A percentile compares a stretch with the other conserved stretches of the same genome.
phyloP scores from a whole-genome alignment of 352 stramenopile genomes.

The Pythium myriotylum region DNA sequence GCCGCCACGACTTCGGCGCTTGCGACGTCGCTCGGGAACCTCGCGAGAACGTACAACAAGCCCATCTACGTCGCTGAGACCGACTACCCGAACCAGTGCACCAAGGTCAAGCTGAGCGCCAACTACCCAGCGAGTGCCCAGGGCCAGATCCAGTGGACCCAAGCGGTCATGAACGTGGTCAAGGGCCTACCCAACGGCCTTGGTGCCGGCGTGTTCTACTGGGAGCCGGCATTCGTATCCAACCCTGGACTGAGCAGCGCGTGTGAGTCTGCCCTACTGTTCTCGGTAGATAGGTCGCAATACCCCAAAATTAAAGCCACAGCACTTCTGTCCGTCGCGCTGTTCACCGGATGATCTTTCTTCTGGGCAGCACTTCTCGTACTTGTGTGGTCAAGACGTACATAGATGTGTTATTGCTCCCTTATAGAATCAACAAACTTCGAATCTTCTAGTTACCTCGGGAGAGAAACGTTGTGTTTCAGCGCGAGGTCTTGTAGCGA shows the following conservation, averaged over 20 bases:
- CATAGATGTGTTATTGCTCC: too few relatives aligned
- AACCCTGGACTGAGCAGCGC: slow-evolving; percentile 3
- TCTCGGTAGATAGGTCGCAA: slow-evolving; percentile 7
- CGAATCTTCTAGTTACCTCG: too few relatives aligned
- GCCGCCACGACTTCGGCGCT: slow-evolving; percentile 9
- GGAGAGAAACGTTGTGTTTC: slow-evolving; percentile 18
- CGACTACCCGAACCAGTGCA: slow-evolving; percentile 19
- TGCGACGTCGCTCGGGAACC: slow-evolving; percentile 2
- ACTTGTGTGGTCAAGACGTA: too few relatives aligned
- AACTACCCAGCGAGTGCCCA: slow-evolving; percentile 6
- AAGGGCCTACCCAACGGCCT: slow-evolving; percentile 3
- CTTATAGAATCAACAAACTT: too few relatives aligned
- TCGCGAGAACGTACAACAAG: slow-evolving; percentile 10
- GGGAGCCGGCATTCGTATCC: slow-evolving; percentile 12
- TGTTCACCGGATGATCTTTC: slow-evolving; percentile 1
- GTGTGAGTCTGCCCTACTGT: slow-evolving; percentile 7
- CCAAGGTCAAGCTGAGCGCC: slow-evolving; percentile 12
- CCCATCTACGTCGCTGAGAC: slow-evolving; percentile 12
- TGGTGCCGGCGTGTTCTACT: slow-evolving; percentile 10
- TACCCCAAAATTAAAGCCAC: slow-evolving; percentile 17
- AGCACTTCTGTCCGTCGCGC: slow-evolving; percentile 4
- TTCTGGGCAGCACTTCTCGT: too few relatives aligned
- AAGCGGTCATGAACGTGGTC: slow-evolving; percentile 5
- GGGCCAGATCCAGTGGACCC: slow-evolving; percentile 14
- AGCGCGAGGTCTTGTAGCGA: slow-evolving; percentile 32